These are phyloP conservation scores for Dictyostelium citrinum DNA, from an alignment of 78 protist species.

Conservation along the genomic window DNA sequence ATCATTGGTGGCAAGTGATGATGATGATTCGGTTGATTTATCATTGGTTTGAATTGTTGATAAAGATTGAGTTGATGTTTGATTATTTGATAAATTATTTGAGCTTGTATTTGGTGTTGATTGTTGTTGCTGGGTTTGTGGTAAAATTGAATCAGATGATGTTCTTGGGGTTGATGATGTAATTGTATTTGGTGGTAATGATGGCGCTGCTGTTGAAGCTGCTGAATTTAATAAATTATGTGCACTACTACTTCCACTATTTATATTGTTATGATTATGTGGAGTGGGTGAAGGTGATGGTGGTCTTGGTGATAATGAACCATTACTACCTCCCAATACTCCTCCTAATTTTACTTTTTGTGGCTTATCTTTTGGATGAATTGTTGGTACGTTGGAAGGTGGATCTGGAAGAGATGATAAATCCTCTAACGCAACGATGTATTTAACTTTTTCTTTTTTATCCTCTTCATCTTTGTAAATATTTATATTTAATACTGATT, in stretches of 20 bases:
- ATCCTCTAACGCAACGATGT: not conserved
- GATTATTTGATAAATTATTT: not conserved
- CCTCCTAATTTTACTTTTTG: not conserved
- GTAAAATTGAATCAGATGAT: not conserved
- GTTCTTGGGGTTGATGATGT: not conserved
- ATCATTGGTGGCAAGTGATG: not conserved
- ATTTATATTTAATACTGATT: not conserved
- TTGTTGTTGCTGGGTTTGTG: not conserved
- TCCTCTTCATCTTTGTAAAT: constrained; percentile 10
- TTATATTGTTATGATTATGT: not conserved
- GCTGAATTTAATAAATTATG: constrained; percentile 1
- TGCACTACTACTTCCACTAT: not conserved
- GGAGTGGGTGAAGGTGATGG: not conserved
- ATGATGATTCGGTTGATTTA: not conserved
- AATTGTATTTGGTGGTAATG: not conserved
- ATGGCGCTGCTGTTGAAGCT: not conserved
- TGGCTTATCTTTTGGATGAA: not conserved
- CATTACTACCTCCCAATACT: not conserved
- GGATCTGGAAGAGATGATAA: constrained; percentile 51
- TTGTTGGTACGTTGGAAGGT: constrained; percentile 36
- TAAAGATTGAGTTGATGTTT: not conserved
- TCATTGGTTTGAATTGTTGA: not conserved
- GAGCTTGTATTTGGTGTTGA: not conserved
- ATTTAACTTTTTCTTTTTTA: not conserved
- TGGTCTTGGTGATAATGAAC: constrained; percentile 2